Evolutionary conservation across 2,329 filamentous ascomycete species (phyloP).

Genomic region (Cladosporium velox): DNA sequence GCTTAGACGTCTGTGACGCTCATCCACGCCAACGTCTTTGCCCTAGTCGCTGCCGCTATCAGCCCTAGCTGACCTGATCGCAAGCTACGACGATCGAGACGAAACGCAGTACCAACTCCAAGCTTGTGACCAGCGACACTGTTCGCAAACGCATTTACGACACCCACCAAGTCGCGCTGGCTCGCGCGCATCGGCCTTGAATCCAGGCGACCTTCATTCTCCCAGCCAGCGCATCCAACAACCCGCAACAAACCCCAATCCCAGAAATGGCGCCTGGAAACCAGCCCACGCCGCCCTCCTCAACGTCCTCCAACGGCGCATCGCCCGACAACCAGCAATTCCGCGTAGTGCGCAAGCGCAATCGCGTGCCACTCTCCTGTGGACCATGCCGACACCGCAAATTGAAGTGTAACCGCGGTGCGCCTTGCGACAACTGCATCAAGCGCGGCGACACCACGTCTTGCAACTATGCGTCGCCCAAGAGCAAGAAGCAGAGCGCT

Average conservation of each 20-base stretch:
- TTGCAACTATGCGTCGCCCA: constrained; percentile 76
- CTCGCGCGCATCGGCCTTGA: not conserved
- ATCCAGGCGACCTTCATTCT: not conserved
- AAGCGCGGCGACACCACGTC: constrained; percentile 79
- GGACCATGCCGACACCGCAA: constrained; percentile 89
- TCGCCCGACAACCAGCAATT: constrained; percentile 81
- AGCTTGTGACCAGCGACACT: not conserved
- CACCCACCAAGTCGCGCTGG: not conserved
- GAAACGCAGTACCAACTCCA: not conserved
- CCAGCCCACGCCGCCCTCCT: constrained; percentile 67
- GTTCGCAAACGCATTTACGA: not conserved
- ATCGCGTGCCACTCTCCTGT: constrained; percentile 88
- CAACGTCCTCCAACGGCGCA: constrained; percentile 73
- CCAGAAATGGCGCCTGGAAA: constrained; percentile 18
- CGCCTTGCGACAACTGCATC: constrained; percentile 92
- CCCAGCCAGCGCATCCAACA: not conserved
- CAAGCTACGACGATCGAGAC: not conserved
- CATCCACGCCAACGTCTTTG: not conserved
- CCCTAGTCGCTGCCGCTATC: not conserved
- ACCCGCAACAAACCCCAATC: not conserved
- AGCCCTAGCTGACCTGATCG: not conserved
- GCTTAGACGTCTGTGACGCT: not conserved
- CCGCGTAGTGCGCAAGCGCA: constrained; percentile 86
- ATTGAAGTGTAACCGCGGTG: constrained; percentile 91
- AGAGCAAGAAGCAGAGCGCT: constrained; percentile 61